Evolutionary conservation across 345 rosid genomes (phyloP), one percentile per base, ranked within the genome.

Genomic region (Salix exigua): DNA sequence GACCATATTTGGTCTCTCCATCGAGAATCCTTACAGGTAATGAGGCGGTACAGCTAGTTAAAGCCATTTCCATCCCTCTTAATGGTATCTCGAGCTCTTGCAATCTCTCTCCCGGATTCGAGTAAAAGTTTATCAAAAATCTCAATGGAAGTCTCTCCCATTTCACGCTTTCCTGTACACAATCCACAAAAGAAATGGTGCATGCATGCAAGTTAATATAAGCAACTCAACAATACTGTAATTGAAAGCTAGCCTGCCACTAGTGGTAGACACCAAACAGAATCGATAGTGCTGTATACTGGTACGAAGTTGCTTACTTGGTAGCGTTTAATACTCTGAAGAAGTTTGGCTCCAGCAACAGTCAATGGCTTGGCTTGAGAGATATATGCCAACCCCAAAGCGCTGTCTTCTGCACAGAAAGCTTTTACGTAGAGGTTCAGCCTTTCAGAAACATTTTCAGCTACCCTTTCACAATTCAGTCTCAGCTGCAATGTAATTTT

Each of bases 31-130:
- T 79, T 18, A 82, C 62, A 16, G 89, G 91, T 72, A 84, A 78
- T n/a, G 87, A 74, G 64, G 80, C 42, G 50, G 73, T 73, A 73
- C 62, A 79, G 33, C 65, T 81, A 33, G 84, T 80, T 61, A 95
- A 72, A 50, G 92, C 96, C 87, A 89, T 81, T 79, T 93, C 92
- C 96, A 95, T 95, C 60, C 94, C 97, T 79, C 87, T 89, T 73
- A 95, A 84, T 51, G 84, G 86, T 33, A 78, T 77, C 78, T 91
- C 91, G 60, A 89, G 71, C 73, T 86, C 93, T 74, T 82, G 87
- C 82, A 91, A 79, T 71, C 78, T 87, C 30, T 84, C 88, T 70
- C 75, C 88, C 1, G 88, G 83, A 65, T 85, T 84, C 78, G 13
- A 66, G 79, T 77, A 69, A 68, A 75, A 86, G 30, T 84, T 78